Conservation (phyloP, 106 monocot species). For the Xerophyta viscosa region DNA sequence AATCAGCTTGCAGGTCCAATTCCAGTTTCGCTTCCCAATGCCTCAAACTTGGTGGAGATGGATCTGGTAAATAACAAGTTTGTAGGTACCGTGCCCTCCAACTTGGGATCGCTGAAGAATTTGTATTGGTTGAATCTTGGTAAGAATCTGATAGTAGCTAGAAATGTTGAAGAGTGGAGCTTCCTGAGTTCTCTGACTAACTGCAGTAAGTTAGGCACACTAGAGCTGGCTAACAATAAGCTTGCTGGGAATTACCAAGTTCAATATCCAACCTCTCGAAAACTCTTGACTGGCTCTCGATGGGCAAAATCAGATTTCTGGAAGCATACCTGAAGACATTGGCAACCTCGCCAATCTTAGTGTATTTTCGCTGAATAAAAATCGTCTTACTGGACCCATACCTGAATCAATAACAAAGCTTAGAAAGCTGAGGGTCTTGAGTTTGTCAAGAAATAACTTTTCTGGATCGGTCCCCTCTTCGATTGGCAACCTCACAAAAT, state of each 20-base stretch:
- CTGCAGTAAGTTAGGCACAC: neutral
- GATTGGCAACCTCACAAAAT: constrained; percentile 10
- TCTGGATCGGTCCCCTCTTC: neutral
- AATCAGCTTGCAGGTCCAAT: neutral
- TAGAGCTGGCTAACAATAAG: neutral
- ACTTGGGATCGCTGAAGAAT: neutral
- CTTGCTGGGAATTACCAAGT: constrained; percentile 4
- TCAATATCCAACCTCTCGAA: neutral
- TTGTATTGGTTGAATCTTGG: neutral
- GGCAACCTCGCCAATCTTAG: neutral
- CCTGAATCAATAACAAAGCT: neutral
- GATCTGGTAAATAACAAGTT: neutral
- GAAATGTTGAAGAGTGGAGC: neutral
- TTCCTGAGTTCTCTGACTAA: constrained; percentile 7
- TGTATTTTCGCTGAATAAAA: neutral
- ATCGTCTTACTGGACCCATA: constrained; percentile 6
- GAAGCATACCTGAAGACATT: constrained; percentile 7
- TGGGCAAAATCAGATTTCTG: constrained; percentile 2
- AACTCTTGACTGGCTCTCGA: neutral
- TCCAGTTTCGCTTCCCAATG: neutral
- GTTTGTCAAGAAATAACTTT: neutral
- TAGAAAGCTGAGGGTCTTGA: neutral
- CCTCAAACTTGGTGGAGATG: neutral
- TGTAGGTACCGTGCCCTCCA: neutral
- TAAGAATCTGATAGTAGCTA: constrained; percentile 3